Evolutionary conservation across 345 rosid genomes (phyloP).

Genomic region (Eucalyptus cladocalyx): DNA sequence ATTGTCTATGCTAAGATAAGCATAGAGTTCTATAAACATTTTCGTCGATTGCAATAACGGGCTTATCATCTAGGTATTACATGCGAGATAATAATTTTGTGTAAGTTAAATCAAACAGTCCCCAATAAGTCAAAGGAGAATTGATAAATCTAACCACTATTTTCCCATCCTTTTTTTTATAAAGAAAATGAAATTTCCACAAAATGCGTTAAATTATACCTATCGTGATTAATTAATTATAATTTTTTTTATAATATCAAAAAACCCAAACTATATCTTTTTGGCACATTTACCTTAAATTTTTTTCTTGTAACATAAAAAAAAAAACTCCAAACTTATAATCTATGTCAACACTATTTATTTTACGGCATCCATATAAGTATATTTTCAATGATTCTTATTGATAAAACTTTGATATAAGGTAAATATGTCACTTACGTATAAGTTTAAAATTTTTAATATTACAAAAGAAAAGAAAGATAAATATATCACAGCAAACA

Average conservation of each 20-base stretch:
- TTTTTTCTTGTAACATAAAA: background rate
- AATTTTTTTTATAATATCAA: too few species aligned
- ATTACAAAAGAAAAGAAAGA: too few species aligned
- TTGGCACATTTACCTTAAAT: too few species aligned
- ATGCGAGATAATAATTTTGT: background rate
- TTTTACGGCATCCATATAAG: background rate
- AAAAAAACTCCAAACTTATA: background rate
- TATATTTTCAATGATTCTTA: too few species aligned
- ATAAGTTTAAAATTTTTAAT: too few species aligned
- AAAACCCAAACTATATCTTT: too few species aligned
- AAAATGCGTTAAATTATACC: background rate
- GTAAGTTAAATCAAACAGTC: background rate
- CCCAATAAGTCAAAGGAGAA: background rate
- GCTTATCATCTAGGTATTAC: background rate
- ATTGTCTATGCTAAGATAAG: background rate
- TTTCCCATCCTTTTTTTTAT: background rate
- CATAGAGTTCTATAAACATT: background rate
- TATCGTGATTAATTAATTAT: background rate
- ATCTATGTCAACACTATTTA: background rate
- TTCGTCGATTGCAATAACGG: rapidly evolving
- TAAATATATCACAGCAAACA: too few species aligned
- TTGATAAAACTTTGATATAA: too few species aligned
- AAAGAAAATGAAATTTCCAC: background rate
- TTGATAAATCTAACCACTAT: background rate
- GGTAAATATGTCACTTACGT: too few species aligned